phyloP scores from a whole-genome alignment of 257 asterid species.

The Penstemon davidsonii region DNA sequence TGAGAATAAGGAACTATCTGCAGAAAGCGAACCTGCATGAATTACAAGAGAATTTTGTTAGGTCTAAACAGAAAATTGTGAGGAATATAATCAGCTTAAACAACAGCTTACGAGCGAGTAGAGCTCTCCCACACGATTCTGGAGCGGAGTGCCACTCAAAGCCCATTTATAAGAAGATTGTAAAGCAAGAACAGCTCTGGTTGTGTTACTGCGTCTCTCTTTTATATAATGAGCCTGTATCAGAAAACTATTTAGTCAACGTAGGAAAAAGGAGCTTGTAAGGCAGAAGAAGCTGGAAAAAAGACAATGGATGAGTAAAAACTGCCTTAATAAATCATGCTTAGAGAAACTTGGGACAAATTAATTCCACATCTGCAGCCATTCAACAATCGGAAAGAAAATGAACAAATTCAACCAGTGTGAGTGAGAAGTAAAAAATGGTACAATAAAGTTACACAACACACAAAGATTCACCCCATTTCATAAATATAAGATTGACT shows the following conservation, averaged over 20 bases:
- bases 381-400: background rate
- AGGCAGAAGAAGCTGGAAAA: constrained; percentile 12
- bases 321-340: background rate
- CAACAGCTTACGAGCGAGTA: constrained; percentile 85
- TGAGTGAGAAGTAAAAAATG: background rate
- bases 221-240: constrained; percentile 87
- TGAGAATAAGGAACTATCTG: constrained; percentile 80
- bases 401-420: constrained; percentile 13
- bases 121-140: constrained; percentile 96
- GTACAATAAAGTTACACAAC: background rate
- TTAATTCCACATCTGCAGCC: background rate
- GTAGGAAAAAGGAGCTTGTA: background rate
- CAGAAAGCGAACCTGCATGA: constrained; percentile 83
- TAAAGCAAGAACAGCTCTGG: constrained; percentile 80
- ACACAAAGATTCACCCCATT: constrained; percentile 1
- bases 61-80: constrained; percentile 18
- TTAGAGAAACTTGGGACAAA: background rate
- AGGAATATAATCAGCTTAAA: constrained; percentile 24
- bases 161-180: constrained; percentile 90
- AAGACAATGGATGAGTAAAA: background rate
- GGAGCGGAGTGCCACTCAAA: constrained; percentile 97
- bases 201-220: constrained; percentile 79
- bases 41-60: constrained; percentile 27
- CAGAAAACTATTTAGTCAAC: constrained; percentile 18
- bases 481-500: background rate